Base-by-base conservation (phyloP, 495 filamentous ascomycete species). In the Xanthoparmelia taractica region DNA sequence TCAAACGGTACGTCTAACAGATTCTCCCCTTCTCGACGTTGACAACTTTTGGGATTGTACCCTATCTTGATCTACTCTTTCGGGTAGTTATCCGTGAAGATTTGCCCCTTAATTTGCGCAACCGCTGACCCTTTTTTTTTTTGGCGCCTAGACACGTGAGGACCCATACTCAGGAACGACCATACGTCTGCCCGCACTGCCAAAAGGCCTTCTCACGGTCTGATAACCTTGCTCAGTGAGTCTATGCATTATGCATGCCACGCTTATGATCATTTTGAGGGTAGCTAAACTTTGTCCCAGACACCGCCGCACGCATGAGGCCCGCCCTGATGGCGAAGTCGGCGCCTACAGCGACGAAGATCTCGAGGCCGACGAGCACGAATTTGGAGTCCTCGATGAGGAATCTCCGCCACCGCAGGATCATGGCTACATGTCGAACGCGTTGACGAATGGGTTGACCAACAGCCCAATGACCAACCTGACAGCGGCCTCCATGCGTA, bases 141-240 rank as follows among this genome's bases (percentile, higher is more conserved):
- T 74, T 74, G 72, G 72, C 76, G 74, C 69, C 60, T 77, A 96
- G 92, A 79, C 94, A 98, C 81, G 95, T 98, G 75, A 89, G 94
- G 75, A 98, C 94, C 71, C 94, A 98, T 80, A 98, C 94, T 27
- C 94, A 98, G 83, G 94, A 98, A 79, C 87, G 93, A 79, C 94
- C 94, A 68, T 98, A 98, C 76, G 86, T 91, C 69, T 98, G 94
- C 82, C 87, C 87, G 70, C 88, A 95, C 74, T 98, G 94, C 84
- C 96, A 87, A 82, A 97, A 97, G 78, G 94, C 93, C 55, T 98
- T 98, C 76, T 97, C 94, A 55, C 84, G 94, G 71, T 96, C 92
- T 69, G 94, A 98, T 79, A 98, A 98, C 74, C 86, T 98, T 74
- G 94, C 94, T 74, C 94, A 98, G 88, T 96, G 88, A 83, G 90